Conservation (phyloP, 139 green algal species). For the Tetraselmis chui region DNA sequence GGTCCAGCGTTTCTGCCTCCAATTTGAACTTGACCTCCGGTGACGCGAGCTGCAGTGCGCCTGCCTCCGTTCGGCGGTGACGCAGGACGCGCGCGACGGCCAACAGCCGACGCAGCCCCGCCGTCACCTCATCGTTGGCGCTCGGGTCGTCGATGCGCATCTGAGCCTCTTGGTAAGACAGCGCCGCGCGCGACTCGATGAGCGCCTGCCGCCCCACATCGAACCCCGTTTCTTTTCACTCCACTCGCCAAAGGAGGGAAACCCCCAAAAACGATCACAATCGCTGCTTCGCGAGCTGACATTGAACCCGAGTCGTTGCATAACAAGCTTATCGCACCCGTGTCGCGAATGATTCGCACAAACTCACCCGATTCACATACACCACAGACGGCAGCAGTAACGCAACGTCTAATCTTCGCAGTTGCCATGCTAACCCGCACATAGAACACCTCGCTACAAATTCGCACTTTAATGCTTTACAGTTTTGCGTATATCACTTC, state of each 20-base stretch:
- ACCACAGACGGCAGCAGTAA: no score
- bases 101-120: slow-evolving; percentile 17
- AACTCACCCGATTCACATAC: no score
- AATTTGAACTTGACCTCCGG: slow-evolving; percentile 93
- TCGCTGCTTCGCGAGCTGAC: not conserved
- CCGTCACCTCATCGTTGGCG: slow-evolving; percentile 63
- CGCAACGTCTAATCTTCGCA: no score
- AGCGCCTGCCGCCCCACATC: not conserved
- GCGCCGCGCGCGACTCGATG: slow-evolving; percentile 48
- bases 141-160: slow-evolving; percentile 77
- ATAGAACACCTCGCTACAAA: no score
- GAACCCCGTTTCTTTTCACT: no score
- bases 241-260: no score
- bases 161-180: slow-evolving; percentile 93
- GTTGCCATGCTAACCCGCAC: no score
- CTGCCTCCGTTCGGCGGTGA: slow-evolving; percentile 49
- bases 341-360: no score
- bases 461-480: no score
- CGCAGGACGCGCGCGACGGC: slow-evolving; percentile 46
- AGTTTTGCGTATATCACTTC: no score
- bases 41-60: slow-evolving; percentile 84
- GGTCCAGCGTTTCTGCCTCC: slow-evolving; percentile 87
- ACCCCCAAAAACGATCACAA: not conserved
- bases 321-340: no score
- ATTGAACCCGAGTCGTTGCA: not conserved